These are phyloP conservation scores for Durusdinium trenchii DNA, from an alignment of 73 alveolate species.

Conservation along the genomic window DNA sequence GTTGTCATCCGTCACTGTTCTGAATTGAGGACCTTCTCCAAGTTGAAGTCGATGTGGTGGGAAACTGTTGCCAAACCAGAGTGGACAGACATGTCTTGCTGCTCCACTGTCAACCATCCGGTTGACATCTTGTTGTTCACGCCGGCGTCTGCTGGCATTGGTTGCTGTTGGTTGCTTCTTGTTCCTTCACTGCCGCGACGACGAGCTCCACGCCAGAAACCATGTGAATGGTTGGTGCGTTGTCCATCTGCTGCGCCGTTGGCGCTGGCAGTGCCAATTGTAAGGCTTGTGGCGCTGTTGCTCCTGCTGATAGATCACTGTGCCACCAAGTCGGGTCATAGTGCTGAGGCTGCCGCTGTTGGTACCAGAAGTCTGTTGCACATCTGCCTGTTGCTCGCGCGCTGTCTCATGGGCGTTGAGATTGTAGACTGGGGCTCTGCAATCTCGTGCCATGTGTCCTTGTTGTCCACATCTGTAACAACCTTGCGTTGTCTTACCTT, in stretches of 20 bases:
- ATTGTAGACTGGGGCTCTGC: not conserved
- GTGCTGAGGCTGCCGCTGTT: not conserved
- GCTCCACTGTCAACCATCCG: slow-evolving; percentile 21
- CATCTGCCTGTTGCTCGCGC: not conserved
- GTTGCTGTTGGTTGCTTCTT: no score
- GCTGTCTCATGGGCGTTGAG: not conserved
- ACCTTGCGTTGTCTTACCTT: not conserved
- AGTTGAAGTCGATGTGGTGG: not conserved
- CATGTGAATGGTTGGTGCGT: no score
- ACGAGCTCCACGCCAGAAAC: no score
- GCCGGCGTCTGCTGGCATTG: no score
- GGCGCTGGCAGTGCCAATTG: not conserved
- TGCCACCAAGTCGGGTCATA: not conserved
- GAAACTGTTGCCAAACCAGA: not conserved
- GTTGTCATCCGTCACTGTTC: not conserved
- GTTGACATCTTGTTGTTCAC: not conserved
- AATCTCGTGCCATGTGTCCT: not conserved
- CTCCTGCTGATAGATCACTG: not conserved
- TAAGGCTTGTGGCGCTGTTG: not conserved
- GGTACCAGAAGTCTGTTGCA: not conserved
- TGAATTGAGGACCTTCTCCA: not conserved
- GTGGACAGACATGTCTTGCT: slow-evolving; percentile 48
- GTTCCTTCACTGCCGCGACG: no score
- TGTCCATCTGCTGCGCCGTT: not conserved
- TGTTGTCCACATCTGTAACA: not conserved